phyloP scores from a whole-genome alignment of 73 alveolate genomes.

The Tetrahymena elliotti region DNA sequence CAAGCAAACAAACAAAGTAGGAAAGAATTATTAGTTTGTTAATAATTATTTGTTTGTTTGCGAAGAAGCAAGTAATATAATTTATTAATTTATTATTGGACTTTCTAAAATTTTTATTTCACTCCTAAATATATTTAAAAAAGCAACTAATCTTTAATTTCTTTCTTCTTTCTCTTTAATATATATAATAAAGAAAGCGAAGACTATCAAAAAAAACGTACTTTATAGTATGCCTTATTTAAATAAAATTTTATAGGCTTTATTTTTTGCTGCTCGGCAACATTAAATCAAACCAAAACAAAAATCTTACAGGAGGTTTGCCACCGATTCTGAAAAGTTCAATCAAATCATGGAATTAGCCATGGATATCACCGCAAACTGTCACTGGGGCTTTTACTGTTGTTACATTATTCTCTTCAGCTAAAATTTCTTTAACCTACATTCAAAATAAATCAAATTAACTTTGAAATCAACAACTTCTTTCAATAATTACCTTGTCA shows the following conservation, averaged over 20 bases:
- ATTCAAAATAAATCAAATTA: not conserved
- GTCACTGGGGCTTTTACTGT: constrained; percentile 76
- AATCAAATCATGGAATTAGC: constrained; percentile 89
- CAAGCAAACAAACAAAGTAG: not conserved
- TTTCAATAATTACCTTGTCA: constrained; percentile 57
- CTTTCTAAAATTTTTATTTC: not conserved
- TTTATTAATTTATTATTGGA: not conserved
- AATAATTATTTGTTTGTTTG: not conserved
- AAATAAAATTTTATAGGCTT: not conserved
- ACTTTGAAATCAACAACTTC: not conserved
- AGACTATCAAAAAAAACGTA: not conserved
- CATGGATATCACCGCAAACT: constrained; percentile 96
- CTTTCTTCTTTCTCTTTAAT: not conserved
- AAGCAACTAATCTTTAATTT: not conserved
- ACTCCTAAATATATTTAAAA: not conserved
- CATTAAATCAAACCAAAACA: not conserved
- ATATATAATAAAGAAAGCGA: not conserved
- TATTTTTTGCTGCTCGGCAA: too few relatives aligned
- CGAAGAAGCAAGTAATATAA: not conserved
- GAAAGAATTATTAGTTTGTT: not conserved
- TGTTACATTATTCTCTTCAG: constrained; percentile 56
- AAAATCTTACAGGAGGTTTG: constrained; percentile 44
- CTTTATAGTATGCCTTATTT: not conserved
- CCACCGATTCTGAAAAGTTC: constrained; percentile 77
- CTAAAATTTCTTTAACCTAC: constrained; percentile 84